These are phyloP conservation scores for Stygiomarasmius scandens DNA, from an alignment of 1,284 basidiomycete genomes.

Conservation along the genomic window DNA sequence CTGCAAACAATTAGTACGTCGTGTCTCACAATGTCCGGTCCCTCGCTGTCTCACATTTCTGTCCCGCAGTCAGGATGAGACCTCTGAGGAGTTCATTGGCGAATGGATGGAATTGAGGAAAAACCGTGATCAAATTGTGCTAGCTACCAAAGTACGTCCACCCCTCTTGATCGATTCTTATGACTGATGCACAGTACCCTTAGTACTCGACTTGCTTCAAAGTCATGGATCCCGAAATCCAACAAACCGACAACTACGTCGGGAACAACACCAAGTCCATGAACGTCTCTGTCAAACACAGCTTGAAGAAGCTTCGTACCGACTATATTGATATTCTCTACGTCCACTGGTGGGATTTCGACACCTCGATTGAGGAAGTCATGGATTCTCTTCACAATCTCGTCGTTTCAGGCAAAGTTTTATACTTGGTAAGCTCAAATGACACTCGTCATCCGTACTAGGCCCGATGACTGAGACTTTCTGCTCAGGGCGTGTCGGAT, in stretches of 20 bases:
- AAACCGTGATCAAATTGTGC: conserved; percentile 55
- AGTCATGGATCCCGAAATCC: conserved; percentile 19
- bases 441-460: background rate
- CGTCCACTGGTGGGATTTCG: conserved; percentile 58
- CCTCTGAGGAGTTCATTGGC: conserved; percentile 55
- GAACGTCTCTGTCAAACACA: conserved; percentile 19
- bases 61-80: conserved; percentile 46
- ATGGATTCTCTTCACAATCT: conserved; percentile 48
- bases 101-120: conserved; percentile 55
- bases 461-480: too few relatives aligned
- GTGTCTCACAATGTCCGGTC: too few relatives aligned
- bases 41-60: too few relatives aligned
- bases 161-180: background rate
- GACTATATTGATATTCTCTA: conserved; percentile 57
- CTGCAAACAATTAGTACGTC: conserved; percentile 41
- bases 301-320: conserved; percentile 60
- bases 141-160: conserved; percentile 52
- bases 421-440: conserved; percentile 3
- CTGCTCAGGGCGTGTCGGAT: conserved; percentile 30
- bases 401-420: background rate
- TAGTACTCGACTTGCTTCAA: conserved; percentile 36
- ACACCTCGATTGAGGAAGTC: conserved; percentile 57
- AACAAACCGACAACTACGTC: background rate
- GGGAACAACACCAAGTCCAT: background rate
- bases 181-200: background rate